Evolutionary conservation across 805 yeast genomes (phyloP), one percentile per base, ranked within the genome.

Genomic region (Kodamaea kakaduensis): DNA sequence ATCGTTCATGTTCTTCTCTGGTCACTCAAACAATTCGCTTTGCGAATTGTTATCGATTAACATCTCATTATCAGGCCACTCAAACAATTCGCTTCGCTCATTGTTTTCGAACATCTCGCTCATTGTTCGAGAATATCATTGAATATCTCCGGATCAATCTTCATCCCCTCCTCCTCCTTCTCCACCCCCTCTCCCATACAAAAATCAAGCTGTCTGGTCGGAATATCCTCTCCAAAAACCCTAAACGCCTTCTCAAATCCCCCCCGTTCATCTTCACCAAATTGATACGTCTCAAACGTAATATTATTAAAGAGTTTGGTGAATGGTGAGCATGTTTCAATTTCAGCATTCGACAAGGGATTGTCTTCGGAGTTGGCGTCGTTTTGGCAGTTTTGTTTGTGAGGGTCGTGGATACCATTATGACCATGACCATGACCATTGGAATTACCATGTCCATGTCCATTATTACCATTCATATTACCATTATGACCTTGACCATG

Each of bases 321-420:
- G 37, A 56, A 63, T 4, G 71, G 70, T 15, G 51, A 53, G 41
- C 78, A 69, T 0, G 81, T 73, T 44, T 77, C 81, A 36, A 78
- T 69, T 48, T 77, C 82, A 20, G 76, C 69, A 38, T 73, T 71
- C 0, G 76, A 67, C 19, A 75, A 50, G 3, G 73, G 72, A 31
- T 54, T 54, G 18, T 44, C 14, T 31, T 27, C 23, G 34, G 20
- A 24, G 8, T 23, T 9, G 9, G 22, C 25, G n/a, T n/a, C n/a
- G n/a, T n/a, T n/a, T n/a, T n/a, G n/a, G n/a, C n/a, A n/a, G n/a
- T n/a, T n/a, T n/a, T n/a, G n/a, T n/a, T n/a, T n/a, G n/a, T n/a
- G n/a, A n/a, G n/a, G n/a, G n/a, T n/a, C n/a, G n/a, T n/a, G n/a
- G n/a, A n/a, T n/a, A n/a, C n/a, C n/a, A n/a, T n/a, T n/a, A n/a